Base-by-base conservation (phyloP, 208 protist genomes). In the Trypanosoma scelopori region DNA sequence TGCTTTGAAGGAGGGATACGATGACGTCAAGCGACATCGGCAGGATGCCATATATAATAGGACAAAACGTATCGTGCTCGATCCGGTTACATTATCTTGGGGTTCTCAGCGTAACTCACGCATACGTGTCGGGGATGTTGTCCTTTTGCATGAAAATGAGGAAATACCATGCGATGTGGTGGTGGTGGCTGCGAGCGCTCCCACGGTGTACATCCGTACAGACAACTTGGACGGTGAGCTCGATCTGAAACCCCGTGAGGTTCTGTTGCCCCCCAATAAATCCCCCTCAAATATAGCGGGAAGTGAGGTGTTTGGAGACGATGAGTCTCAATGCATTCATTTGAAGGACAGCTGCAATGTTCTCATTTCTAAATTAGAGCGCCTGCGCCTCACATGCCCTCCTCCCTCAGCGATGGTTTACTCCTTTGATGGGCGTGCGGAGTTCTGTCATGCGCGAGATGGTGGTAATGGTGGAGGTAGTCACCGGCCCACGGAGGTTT, bases 171-270 rank as follows among this genome's bases (percentile, higher is more conserved):
- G 90, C 57, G 97, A 98, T 64, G 55, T 97, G 0, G 74, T 98
- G 3, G 71, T 93, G 7, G 25, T 98, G 23, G 71, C 79, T 7
- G 53, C 73, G 0, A 74, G 61, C 9, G 28, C 56, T 7, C 46
- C 49, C 18, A 66, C 57, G 12, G 74, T 89, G 51, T 95, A 92
- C 74, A 93, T 98, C 41, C 79, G 92, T 62, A 98, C 95, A 22
- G 89, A 96, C 74, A 98, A 98, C 75, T 67, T 98, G 27, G 96
- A 98, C 70, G 96, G 96, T 43, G 91, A 98, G 72, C 88, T 95
- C 7, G 91, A 97, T 72, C 62, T 98, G 20, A 98, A 98, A 69
- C 85, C 83, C 20, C 82, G 85, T 49, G 82, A 93, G 57, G 63
- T 82, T 28, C 64, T 96, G 32, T 46, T 64, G 43, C 68, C 70